Conservation (phyloP, 2,329 filamentous ascomycete genomes). For the Lachnellula hyalina region DNA sequence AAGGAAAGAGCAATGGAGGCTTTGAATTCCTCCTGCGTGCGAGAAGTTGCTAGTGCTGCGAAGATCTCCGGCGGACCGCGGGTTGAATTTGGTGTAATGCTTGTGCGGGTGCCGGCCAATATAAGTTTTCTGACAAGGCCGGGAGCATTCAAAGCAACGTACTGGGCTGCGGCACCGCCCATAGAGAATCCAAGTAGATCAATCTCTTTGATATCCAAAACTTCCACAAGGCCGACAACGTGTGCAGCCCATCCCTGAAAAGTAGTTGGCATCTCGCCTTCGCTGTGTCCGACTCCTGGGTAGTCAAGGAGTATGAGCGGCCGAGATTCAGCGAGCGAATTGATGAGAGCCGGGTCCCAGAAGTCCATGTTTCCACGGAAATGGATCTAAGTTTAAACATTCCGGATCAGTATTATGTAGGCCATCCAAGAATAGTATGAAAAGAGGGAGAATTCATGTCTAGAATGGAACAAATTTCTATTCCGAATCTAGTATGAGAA, state of each 20-base stretch:
- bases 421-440: too few species aligned
- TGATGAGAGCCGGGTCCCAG: conserved; percentile 31
- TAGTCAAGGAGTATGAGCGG: conserved; percentile 34
- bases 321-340: conserved; percentile 28
- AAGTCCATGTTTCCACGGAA: conserved; percentile 28
- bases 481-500: too few species aligned
- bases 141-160: conserved; percentile 29
- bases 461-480: too few species aligned
- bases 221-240: conserved; percentile 27
- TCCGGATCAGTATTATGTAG: too few species aligned
- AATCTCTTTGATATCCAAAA: conserved; percentile 27
- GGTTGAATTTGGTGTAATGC: conserved; percentile 20
- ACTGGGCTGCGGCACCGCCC: conserved; percentile 32
- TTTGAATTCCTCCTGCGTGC: conserved; percentile 31
- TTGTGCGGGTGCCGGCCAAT: conserved; percentile 27
- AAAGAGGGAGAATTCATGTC: too few species aligned
- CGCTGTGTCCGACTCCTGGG: conserved; percentile 32
- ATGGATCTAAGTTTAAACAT: conserved; percentile 11
- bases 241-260: conserved; percentile 29
- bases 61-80: conserved; percentile 31
- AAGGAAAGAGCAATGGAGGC: conserved; percentile 33
- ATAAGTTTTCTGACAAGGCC: conserved; percentile 27
- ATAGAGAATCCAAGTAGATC: conserved; percentile 36
- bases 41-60: conserved; percentile 30
- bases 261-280: conserved; percentile 29